These are phyloP conservation scores for Vicia villosa DNA, from an alignment of 306 rosid genomes.

Conservation along the genomic window DNA sequence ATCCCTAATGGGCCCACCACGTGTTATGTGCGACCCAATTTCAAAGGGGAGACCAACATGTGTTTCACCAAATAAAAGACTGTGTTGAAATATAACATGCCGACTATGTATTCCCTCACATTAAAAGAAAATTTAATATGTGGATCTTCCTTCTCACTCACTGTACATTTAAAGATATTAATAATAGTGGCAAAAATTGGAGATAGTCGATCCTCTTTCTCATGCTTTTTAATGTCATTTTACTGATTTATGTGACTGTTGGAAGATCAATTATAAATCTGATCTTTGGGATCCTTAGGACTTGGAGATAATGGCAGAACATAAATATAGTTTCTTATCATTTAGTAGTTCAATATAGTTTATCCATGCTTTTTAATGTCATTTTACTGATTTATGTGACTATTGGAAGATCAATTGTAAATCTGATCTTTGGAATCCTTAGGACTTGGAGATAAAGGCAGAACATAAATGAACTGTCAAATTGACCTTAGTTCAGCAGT, in stretches of 20 bases:
- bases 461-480: slow-evolving; percentile 8
- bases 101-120: no score
- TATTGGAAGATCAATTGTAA: neutral
- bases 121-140: neutral
- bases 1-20: no score
- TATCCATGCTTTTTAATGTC: neutral
- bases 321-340: no score
- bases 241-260: slow-evolving; percentile 8
- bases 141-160: slow-evolving; percentile 3
- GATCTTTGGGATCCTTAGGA: slow-evolving; percentile 11
- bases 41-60: no score
- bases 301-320: neutral
- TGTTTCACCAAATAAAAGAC: no score
- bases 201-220: no score
- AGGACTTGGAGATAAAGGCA: neutral
- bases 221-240: slow-evolving; percentile 1
- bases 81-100: no score
- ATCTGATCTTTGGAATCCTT: slow-evolving; percentile 1
- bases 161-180: slow-evolving; percentile 3
- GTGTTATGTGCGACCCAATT: no score
- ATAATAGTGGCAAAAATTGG: neutral
- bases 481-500: slow-evolving; percentile 1
- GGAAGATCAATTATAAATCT: neutral
- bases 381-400: slow-evolving; percentile 20
- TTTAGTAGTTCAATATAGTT: no score